These are phyloP conservation scores for Cyberlindnera maritima DNA, from an alignment of 805 yeast species.

Conservation along the genomic window DNA sequence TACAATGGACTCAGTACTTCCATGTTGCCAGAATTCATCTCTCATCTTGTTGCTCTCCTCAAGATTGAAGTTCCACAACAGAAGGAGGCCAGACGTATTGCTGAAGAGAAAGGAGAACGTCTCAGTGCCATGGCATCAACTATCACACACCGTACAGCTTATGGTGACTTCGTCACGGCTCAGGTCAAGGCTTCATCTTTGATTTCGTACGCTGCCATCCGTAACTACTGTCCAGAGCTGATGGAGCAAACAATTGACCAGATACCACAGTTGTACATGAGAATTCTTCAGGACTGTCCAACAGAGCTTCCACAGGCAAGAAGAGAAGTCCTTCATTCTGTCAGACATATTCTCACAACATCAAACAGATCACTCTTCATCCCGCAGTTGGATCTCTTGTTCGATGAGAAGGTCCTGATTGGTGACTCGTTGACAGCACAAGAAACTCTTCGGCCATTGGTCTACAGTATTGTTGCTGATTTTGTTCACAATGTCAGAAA, in stretches of 20 bases:
- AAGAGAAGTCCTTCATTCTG: conserved; percentile 89
- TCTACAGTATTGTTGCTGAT: conserved; percentile 94
- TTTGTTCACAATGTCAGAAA: conserved; percentile 88
- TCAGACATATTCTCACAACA: conserved; percentile 91
- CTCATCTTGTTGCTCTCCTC: conserved; percentile 73
- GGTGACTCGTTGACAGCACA: conserved; percentile 92
- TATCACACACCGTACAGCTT: conserved; percentile 72
- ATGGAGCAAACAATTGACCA: conserved; percentile 51
- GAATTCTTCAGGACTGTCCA: conserved; percentile 93
- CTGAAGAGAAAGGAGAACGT: conserved; percentile 53
- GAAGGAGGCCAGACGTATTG: conserved; percentile 55
- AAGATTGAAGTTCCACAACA: conserved; percentile 82
- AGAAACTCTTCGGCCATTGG: conserved; percentile 88
- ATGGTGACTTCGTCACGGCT: conserved; percentile 84
- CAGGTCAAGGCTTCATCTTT: conserved; percentile 97
- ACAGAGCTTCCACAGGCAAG: conserved; percentile 88
- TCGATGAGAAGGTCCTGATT: conserved; percentile 82
- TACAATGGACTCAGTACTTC: conserved; percentile 73
- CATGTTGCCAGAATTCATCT: conserved; percentile 73
- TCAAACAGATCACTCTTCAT: conserved; percentile 79
- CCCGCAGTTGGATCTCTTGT: conserved; percentile 79
- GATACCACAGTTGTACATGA: conserved; percentile 83
- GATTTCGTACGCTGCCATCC: conserved; percentile 83
- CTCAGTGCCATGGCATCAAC: conserved; percentile 72
- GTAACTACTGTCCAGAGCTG: conserved; percentile 73